Evolutionary conservation across 2,329 filamentous ascomycete genomes (phyloP), one percentile per base, ranked within the genome.

Genomic region (Harringtonia aguacate): DNA sequence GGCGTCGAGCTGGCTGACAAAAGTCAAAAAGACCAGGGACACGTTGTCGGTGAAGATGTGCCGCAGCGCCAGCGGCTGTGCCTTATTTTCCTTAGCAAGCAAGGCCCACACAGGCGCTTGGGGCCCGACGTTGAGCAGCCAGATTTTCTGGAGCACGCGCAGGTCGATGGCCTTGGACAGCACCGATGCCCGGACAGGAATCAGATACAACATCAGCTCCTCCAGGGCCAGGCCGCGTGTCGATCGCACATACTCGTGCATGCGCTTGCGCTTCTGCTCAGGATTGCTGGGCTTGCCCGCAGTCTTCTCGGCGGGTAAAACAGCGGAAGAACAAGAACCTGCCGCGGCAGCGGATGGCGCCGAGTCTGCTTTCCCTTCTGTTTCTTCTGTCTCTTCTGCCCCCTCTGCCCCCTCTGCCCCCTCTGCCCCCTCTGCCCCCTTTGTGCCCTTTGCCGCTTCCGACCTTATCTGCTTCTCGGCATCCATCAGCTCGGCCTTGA

Each of bases 1-100:
- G 45, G 66, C 64, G 6, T 71, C 58, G 3, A 81, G 64, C 44
- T 74, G 65, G 4, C 67, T 64, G 14, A 78, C 64, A 46, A 72
- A 72, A 1, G 65, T 65, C 41, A 83, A 55, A 45, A 82, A 79
- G 0, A 63, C 57, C 2, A 58, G 51, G 0, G 75, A 73, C 18
- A 81, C 77, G 49, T 81, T 73, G 53, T 84, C 79, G 0, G 77
- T 81, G 51, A 75, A 76, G 44, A 84, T 73, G 48, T 70, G 75
- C 39, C 68, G 65, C 35, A 84, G 57, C 0, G 70, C 65, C 34
- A 82, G 60, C 0, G 72, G 68, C 9, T 63, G 58, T 1, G 62
- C 52, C 41, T 66, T 66, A 55, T 80, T 77, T 51, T 78, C 67
- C 50, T 70, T 73, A 17, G 66, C 60, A 35, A 83, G 58, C 44